Evolutionary conservation across 108 stramenopile species (phyloP).

Genomic region (Skeletonema tropicum): DNA sequence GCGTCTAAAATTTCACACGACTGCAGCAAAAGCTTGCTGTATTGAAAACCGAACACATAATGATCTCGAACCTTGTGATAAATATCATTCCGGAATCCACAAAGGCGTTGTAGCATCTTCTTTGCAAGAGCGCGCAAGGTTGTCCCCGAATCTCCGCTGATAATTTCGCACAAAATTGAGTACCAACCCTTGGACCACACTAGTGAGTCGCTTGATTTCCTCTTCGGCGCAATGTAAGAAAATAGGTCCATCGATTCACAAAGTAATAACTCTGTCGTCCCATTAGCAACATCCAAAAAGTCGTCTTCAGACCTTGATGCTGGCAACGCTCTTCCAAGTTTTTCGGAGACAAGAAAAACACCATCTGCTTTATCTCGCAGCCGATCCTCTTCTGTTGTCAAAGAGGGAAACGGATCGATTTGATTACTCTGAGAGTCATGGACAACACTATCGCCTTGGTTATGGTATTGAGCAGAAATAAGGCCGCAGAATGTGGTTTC

Average conservation of each 20-base stretch:
- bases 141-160: slow-evolving; percentile 40
- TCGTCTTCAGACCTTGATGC: slow-evolving; percentile 11
- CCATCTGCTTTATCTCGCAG: slow-evolving; percentile 28
- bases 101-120: slow-evolving; percentile 61
- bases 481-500: slow-evolving; percentile 29
- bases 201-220: not conserved
- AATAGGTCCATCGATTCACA: slow-evolving; percentile 58
- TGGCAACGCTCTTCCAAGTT: slow-evolving; percentile 22
- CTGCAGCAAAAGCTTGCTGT: slow-evolving; percentile 52
- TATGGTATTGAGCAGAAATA: slow-evolving; percentile 27
- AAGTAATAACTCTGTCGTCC: slow-evolving; percentile 13
- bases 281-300: slow-evolving; percentile 10
- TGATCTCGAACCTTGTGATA: slow-evolving; percentile 79
- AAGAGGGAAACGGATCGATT: slow-evolving; percentile 12
- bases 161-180: slow-evolving; percentile 73
- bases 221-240: slow-evolving; percentile 45
- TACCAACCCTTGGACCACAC: slow-evolving; percentile 59
- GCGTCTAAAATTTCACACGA: slow-evolving; percentile 42
- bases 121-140: slow-evolving; percentile 56
- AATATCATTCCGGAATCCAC: slow-evolving; percentile 60
- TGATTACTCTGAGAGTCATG: not conserved
- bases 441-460: slow-evolving; percentile 10
- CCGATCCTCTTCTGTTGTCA: slow-evolving; percentile 24
- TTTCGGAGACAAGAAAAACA: slow-evolving; percentile 3
- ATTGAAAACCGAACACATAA: slow-evolving; percentile 67